These are phyloP conservation scores for Euphorbia pulcherrima DNA, from an alignment of 345 rosid genomes.

Conservation along the genomic window DNA sequence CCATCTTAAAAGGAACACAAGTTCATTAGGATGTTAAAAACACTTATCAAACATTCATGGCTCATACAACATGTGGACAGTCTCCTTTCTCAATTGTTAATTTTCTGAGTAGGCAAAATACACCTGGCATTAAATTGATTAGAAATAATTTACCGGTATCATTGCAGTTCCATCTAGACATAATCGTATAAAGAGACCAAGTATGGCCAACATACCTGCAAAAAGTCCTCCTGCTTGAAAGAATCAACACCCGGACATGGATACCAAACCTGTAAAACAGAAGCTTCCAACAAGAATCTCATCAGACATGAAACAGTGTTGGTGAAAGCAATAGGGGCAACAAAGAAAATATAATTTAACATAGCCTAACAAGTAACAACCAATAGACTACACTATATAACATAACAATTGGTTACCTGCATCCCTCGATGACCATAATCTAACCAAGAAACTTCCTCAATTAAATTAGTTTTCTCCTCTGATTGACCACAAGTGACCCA, in stretches of 20 bases:
- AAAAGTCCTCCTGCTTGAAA: slow-evolving; percentile 89
- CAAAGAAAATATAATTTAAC: not conserved
- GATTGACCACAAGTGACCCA: slow-evolving; percentile 99
- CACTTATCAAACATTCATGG: not conserved
- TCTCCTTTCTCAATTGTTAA: not conserved
- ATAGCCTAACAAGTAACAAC: not conserved
- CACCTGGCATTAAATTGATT: not conserved
- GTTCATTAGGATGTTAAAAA: not conserved
- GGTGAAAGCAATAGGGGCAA: slow-evolving; percentile 5
- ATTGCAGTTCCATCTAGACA: not conserved
- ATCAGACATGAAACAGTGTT: slow-evolving; percentile 39
- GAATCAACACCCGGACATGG: slow-evolving; percentile 89
- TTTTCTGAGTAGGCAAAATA: not conserved
- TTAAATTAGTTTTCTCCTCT: slow-evolving; percentile 73
- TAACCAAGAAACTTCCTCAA: slow-evolving; percentile 97
- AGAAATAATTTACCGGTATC: not conserved
- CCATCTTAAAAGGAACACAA: slow-evolving; percentile 2
- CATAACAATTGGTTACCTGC: slow-evolving; percentile 61
- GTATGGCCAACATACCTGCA: slow-evolving; percentile 58
- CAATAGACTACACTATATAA: slow-evolving; percentile 9
- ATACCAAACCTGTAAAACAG: slow-evolving; percentile 91
- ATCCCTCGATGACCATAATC: slow-evolving; percentile 97
- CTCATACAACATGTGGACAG: not conserved
- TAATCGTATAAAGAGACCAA: not conserved
- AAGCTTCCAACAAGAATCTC: slow-evolving; percentile 44